Conservation (phyloP, 352 stramenopile species). For the Aphanomyces invadans region DNA sequence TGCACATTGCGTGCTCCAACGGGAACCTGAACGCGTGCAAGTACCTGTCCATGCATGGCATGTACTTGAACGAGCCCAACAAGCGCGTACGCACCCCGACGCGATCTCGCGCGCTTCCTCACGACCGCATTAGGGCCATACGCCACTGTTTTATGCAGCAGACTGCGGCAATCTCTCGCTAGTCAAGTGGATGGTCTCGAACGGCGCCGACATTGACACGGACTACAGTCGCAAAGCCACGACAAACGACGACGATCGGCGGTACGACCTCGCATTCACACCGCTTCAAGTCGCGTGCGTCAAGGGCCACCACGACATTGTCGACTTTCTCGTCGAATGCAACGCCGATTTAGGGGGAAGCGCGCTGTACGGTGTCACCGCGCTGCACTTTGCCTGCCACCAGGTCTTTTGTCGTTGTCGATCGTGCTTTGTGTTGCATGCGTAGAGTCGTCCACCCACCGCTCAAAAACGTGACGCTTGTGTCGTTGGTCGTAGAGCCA, state of each 20-base stretch:
- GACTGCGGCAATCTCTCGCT: conserved; percentile 62
- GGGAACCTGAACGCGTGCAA: conserved; percentile 79
- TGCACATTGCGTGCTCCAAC: conserved; percentile 78
- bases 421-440: no score
- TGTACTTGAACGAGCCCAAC: conserved; percentile 76
- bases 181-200: conserved; percentile 80
- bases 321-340: conserved; percentile 76
- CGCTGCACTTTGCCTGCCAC: conserved; percentile 56
- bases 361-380: conserved; percentile 58
- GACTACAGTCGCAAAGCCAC: conserved; percentile 62
- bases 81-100: not conserved
- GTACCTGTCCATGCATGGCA: conserved; percentile 64
- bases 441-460: no score
- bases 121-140: conserved; percentile 46
- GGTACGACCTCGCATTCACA: conserved; percentile 53
- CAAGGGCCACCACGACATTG: conserved; percentile 53
- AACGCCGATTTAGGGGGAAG: conserved; percentile 66
- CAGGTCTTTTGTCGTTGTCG: conserved; percentile 17
- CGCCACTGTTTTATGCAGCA: conserved; percentile 67
- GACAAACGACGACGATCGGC: conserved; percentile 44
- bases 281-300: conserved; percentile 72
- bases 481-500: conserved; percentile 40
- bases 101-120: not conserved
- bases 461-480: no score
- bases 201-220: conserved; percentile 72